phyloP scores from a whole-genome alignment of 768 basidiomycete species.

The Chiua virens region DNA sequence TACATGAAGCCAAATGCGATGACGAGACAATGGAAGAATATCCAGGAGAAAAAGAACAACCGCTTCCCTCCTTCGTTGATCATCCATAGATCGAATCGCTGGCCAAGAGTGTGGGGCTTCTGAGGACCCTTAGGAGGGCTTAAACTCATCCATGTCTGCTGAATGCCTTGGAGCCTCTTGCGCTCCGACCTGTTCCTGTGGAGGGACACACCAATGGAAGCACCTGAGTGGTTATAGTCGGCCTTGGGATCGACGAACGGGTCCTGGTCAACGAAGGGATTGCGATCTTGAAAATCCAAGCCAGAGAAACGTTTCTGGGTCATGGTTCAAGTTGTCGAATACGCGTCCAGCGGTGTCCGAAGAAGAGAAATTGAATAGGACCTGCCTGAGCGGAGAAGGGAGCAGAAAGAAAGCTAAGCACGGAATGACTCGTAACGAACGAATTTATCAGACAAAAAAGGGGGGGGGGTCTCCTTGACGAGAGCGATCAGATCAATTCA shows the following conservation, averaged over 20 bases:
- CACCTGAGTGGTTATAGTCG: constrained; percentile 29
- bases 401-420: not conserved
- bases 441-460: too few species aligned
- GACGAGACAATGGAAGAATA: constrained; percentile 79
- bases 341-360: constrained; percentile 17
- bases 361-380: constrained; percentile 16
- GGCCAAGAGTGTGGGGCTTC: constrained; percentile 39
- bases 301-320: constrained; percentile 52
- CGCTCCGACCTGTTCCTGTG: constrained; percentile 88
- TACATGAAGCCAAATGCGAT: constrained; percentile 73
- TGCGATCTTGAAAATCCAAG: constrained; percentile 68
- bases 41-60: constrained; percentile 78
- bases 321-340: constrained; percentile 28
- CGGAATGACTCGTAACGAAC: not conserved
- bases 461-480: too few species aligned
- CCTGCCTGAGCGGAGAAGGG: constrained; percentile 26
- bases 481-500: too few species aligned
- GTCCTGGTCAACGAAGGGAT: constrained; percentile 49
- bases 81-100: constrained; percentile 78
- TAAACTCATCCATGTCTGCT: constrained; percentile 52
- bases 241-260: constrained; percentile 39
- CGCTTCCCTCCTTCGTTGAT: constrained; percentile 86
- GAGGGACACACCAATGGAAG: constrained; percentile 44
- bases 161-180: constrained; percentile 79
- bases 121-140: constrained; percentile 30